A percentile compares a stretch with the other conserved stretches of the same genome.
Conservation (phyloP, 1,284 basidiomycete genomes). For the Pseudozyma thailandica region DNA sequence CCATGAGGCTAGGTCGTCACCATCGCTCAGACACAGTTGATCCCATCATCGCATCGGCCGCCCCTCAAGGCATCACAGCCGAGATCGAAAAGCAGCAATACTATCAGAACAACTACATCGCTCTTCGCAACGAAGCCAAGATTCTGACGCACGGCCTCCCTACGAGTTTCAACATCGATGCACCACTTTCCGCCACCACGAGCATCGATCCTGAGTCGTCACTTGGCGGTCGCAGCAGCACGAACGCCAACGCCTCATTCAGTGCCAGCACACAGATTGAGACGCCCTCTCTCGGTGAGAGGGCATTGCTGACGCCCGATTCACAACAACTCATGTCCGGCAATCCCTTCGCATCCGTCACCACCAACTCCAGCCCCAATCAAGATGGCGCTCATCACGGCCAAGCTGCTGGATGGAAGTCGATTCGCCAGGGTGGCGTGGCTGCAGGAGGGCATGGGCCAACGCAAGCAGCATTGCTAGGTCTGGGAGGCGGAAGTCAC, state of each 20-base stretch:
- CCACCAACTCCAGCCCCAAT: constrained; percentile 26
- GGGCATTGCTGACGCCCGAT: constrained; percentile 53
- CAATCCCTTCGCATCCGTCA: constrained; percentile 31
- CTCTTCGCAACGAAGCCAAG: constrained; percentile 42
- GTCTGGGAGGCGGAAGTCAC: constrained; percentile 58
- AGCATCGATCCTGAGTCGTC: constrained; percentile 39
- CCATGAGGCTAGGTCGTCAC: constrained; percentile 39
- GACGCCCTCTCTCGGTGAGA: constrained; percentile 51
- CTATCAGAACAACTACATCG: constrained; percentile 51
- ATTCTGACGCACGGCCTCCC: constrained; percentile 34
- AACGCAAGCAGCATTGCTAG: constrained; percentile 39
- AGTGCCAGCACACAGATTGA: constrained; percentile 46
- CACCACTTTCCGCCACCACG: constrained; percentile 35
- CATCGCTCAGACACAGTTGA: constrained; percentile 49
- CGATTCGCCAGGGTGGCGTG: constrained; percentile 15
- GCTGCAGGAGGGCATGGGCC: constrained; percentile 33
- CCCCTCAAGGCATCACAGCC: constrained; percentile 15
- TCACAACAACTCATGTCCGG: constrained; percentile 21
- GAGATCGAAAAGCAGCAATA: constrained; percentile 50
- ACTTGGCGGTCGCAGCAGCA: constrained; percentile 35
- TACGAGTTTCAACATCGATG: constrained; percentile 24
- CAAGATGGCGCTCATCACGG: constrained; percentile 24
- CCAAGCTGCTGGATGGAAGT: constrained; percentile 35
- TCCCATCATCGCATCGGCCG: constrained; percentile 29
- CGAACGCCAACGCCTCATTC: constrained; percentile 33